Conservation (phyloP, 106 monocot species). For the Cymbidium sinense region DNA sequence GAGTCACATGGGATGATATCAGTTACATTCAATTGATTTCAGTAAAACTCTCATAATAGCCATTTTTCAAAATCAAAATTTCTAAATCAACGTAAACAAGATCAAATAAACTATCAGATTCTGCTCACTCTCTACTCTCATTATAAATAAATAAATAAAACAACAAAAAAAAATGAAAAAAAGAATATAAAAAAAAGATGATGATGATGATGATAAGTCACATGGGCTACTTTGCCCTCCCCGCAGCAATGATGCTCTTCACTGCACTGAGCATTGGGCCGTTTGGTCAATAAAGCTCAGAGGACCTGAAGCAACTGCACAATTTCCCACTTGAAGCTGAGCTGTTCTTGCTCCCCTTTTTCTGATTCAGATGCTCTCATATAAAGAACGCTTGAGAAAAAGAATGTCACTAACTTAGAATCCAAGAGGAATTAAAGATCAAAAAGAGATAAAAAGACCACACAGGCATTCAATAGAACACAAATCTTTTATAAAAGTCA, state of each 20-base stretch:
- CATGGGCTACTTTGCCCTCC: constrained; percentile 4
- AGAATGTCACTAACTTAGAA: neutral
- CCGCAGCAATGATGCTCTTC: constrained; percentile 1
- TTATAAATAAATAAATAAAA: no score
- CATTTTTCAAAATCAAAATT: no score
- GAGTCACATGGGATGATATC: no score
- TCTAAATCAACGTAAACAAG: no score
- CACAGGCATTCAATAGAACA: neutral
- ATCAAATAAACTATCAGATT: no score
- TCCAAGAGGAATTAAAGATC: neutral
- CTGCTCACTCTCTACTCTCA: no score
- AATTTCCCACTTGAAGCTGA: neutral
- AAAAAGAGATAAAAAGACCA: neutral
- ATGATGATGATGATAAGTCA: neutral
- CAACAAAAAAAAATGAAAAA: no score
- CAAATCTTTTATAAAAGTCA: neutral
- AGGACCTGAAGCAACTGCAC: neutral
- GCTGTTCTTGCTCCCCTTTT: neutral
- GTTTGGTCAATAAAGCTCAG: neutral
- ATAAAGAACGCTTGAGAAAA: neutral
- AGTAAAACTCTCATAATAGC: no score
- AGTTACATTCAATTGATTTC: no score
- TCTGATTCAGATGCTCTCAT: neutral
- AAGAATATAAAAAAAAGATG: no score
- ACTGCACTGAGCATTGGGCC: neutral